Base-by-base conservation (phyloP, 2,329 filamentous ascomycete species). In the Monosporascus sp. region DNA sequence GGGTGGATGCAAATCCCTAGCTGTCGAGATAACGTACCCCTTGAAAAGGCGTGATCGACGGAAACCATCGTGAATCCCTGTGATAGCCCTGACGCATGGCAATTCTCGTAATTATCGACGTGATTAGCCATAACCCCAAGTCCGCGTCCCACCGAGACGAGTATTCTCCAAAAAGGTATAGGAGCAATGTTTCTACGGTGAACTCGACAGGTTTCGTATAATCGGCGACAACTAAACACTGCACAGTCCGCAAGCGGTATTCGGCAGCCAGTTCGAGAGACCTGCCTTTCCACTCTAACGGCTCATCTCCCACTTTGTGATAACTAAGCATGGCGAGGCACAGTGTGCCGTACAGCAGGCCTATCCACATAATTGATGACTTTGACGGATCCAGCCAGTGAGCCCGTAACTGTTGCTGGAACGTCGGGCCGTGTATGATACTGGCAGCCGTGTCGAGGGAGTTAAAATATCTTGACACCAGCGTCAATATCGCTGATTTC, bases 401-500 rank as follows among this genome's bases (percentile, higher is more conserved):
- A 7, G 68, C 70, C 27, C 77, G 76, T 5, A 89, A 75, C 68
- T 89, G 82, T 63, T 87, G 82, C 64, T 93, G 85, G 64, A 97
- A 97, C 0, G 90, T 92, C 11, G 91, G 92, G 0, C 86, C 86
- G 64, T 95, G 90, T 49, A 94, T 81, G 59, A 94, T 85, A 65
- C 84, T 86, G 67, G 85, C 82, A n/a, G 81, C 79, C 40, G 82
- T 82, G 58, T 87, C 84, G 71, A 85, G 79, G 0, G 88, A 93
- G 67, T 93, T 93, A 76, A 97, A 97, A 67, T 95, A 99, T 55
- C 93, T 85, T 57, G 87, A 86, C 56, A 96, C 88, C 19, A 97
- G 78, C 24, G 90, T 86, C 63, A 96, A 84, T n/a, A 94, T 87
- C 24, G 85, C 88, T 38, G 88, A 85, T 66, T 91, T 93, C 0